Evolutionary conservation across 768 basidiomycete species (phyloP).

Genomic region (Gloeopeniophorella convolvens): DNA sequence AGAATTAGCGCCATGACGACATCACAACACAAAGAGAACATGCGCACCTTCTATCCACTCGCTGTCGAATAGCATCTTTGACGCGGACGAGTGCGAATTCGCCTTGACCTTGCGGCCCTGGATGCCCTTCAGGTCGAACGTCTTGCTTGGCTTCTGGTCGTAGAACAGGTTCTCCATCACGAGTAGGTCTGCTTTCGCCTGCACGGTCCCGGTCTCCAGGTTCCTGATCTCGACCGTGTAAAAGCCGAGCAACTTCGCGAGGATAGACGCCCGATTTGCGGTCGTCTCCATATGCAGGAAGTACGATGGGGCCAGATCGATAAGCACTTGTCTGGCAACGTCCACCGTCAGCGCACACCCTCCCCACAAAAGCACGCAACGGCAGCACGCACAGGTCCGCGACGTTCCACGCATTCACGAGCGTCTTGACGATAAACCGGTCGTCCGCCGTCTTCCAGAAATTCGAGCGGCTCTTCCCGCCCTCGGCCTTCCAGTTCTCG

Average conservation of each 20-base stretch:
- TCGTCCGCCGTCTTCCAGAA: constrained; percentile 82
- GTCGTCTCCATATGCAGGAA: constrained; percentile 74
- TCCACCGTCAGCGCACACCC: too few species aligned
- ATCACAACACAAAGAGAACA: neutral
- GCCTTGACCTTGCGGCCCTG: constrained; percentile 66
- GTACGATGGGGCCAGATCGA: constrained; percentile 72
- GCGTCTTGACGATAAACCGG: constrained; percentile 76
- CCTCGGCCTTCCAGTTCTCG: constrained; percentile 65
- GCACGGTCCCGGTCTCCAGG: constrained; percentile 55
- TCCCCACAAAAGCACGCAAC: too few species aligned
- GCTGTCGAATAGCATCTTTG: constrained; percentile 67
- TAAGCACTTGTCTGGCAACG: constrained; percentile 73
- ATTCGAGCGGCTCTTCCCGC: constrained; percentile 74
- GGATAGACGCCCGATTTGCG: constrained; percentile 54
- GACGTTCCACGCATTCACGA: constrained; percentile 84
- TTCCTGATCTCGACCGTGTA: constrained; percentile 75
- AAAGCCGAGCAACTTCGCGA: constrained; percentile 78
- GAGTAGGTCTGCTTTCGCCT: constrained; percentile 66
- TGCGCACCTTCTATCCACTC: constrained; percentile 76
- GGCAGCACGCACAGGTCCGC: constrained; percentile 76
- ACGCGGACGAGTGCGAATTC: constrained; percentile 29
- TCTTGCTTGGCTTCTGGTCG: constrained; percentile 55
- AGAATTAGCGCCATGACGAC: neutral
- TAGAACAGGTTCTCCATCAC: constrained; percentile 88
- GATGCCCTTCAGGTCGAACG: constrained; percentile 82